These are phyloP conservation scores for Carpediemonas membranifera DNA, from an alignment of 78 protist species.

Conservation along the genomic window DNA sequence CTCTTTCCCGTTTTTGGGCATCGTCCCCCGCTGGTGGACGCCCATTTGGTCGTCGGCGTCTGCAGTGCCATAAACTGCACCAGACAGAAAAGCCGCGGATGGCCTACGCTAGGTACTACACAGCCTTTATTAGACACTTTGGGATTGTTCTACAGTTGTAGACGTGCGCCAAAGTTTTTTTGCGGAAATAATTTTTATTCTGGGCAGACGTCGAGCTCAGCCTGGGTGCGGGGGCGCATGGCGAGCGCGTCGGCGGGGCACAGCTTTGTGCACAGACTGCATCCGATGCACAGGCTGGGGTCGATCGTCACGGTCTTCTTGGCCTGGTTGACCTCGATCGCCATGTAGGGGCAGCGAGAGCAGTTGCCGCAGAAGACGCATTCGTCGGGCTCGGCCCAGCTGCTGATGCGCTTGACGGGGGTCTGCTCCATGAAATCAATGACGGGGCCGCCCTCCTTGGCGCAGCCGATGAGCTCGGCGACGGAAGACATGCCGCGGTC, in stretches of 20 bases:
- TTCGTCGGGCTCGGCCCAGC: not conserved
- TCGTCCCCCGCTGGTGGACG: too few relatives aligned
- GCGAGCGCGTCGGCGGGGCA: constrained; percentile 15
- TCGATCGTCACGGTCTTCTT: not conserved
- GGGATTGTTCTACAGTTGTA: too few relatives aligned
- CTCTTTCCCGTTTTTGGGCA: too few relatives aligned
- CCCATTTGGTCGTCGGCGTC: too few relatives aligned
- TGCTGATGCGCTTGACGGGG: constrained; percentile 1
- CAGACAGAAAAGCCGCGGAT: too few relatives aligned
- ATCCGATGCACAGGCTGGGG: constrained; percentile 11
- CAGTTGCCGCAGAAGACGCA: constrained; percentile 15
- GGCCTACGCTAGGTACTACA: too few relatives aligned
- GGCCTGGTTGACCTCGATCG: not conserved
- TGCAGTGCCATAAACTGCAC: too few relatives aligned
- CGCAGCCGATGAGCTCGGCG: too few relatives aligned
- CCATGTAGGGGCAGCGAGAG: not conserved
- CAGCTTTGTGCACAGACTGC: not conserved
- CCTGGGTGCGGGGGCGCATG: not conserved
- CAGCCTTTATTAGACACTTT: too few relatives aligned
- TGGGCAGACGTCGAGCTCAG: too few relatives aligned
- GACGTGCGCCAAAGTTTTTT: too few relatives aligned
- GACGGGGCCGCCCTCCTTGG: not conserved
- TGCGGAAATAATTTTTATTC: too few relatives aligned
- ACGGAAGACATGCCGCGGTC: not conserved
- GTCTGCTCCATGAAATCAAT: constrained; percentile 13